phyloP scores from a whole-genome alignment of 768 basidiomycete genomes.

The Pleurotus cornucopiae region DNA sequence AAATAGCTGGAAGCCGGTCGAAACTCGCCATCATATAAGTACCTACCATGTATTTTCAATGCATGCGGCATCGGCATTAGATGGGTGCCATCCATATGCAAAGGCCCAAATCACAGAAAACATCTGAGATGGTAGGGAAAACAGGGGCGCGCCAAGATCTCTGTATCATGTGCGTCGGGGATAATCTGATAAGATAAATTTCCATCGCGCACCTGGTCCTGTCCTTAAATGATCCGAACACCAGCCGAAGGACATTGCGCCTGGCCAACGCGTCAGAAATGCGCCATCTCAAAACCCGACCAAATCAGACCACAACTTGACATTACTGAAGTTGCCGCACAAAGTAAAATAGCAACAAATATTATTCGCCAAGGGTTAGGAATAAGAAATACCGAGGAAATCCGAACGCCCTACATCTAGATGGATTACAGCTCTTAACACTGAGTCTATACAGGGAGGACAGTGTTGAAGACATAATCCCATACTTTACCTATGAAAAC shows the following conservation, averaged over 20 bases:
- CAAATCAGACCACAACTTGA: no score
- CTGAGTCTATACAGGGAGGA: conserved; percentile 50
- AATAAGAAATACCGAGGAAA: no score
- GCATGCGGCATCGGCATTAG: background rate
- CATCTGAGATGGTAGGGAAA: background rate
- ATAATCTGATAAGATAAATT: background rate
- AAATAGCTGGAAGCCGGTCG: background rate
- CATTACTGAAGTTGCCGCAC: no score
- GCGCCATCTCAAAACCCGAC: no score
- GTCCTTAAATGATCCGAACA: no score
- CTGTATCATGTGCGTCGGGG: background rate
- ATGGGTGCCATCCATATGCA: background rate
- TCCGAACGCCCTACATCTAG: no score
- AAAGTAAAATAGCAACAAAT: no score
- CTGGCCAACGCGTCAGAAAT: no score
- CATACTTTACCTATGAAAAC: conserved; percentile 73
- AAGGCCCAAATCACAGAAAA: background rate
- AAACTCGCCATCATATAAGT: no score
- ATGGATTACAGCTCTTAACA: background rate
- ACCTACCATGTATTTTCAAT: background rate
- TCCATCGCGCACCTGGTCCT: background rate
- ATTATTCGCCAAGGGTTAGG: no score
- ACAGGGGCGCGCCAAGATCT: background rate
- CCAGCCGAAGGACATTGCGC: no score
- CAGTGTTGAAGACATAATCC: conserved; percentile 89